Conservation (phyloP, 1,284 basidiomycete species). For the Sanghuangporus sanghuang region DNA sequence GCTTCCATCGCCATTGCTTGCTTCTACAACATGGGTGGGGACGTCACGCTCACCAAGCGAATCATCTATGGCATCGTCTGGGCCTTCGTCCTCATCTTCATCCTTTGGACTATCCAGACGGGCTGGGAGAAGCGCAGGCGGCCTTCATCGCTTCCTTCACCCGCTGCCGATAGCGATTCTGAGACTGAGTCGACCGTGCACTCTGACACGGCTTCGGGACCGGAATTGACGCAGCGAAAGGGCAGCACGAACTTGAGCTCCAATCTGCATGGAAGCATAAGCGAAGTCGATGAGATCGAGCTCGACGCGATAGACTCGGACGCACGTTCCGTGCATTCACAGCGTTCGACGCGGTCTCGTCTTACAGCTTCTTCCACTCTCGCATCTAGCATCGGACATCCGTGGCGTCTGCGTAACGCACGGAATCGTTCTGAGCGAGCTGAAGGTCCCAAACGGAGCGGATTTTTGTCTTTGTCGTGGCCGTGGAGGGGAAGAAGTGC, state of each 20-base stretch:
- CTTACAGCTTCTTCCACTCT: neutral
- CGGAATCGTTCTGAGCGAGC: neutral
- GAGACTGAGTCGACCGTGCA: too few relatives aligned
- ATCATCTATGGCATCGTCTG: constrained; percentile 9
- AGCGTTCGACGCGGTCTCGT: neutral
- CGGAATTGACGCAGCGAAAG: neutral
- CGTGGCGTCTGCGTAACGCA: neutral
- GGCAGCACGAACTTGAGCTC: neutral
- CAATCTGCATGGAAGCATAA: neutral
- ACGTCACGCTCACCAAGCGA: neutral
- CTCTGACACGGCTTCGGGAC: neutral
- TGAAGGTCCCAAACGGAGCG: neutral
- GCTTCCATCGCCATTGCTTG: constrained; percentile 7
- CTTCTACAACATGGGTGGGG: constrained; percentile 9
- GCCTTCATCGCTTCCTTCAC: neutral
- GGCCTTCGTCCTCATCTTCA: constrained; percentile 10
- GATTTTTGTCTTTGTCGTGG: neutral
- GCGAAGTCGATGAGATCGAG: too few relatives aligned
- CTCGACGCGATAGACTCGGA: neutral
- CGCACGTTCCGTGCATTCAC: neutral
- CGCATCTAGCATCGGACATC: neutral
- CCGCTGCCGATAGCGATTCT: neutral
- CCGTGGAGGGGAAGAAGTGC: neutral
- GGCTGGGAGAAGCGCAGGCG: constrained; percentile 10
- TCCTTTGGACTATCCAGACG: constrained; percentile 10